Base-by-base conservation (phyloP, 73 alveolate genomes). In the Tetrahymena elliotti region DNA sequence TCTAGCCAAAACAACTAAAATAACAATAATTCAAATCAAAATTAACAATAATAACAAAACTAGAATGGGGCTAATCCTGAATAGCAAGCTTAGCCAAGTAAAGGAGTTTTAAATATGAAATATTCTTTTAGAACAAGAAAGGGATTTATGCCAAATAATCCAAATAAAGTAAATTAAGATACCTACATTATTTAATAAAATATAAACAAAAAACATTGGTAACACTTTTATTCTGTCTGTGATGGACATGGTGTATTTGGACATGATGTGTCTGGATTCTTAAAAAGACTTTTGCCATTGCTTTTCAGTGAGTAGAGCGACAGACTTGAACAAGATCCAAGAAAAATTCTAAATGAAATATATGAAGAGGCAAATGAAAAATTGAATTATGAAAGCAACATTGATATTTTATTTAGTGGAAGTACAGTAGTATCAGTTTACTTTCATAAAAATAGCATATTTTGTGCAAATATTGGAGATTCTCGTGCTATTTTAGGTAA, bases 191-290 rank as follows among this genome's bases (percentile, higher is more conserved):
- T 68, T 22, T 36, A 68, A 16, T 68, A 68, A 68, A 68, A 68
- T 68, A 68, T 68, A 27, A 9, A 68, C n/a, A 68, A 68, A 27
- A 68, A 68, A 68, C 88, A 35, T 27, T 68, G 88, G 88, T 68
- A 68, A 52, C 93, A 94, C 22, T 52, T 94, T 36, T 94, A 84
- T 53, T 84, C 96, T 20, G 96, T 94, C 15, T 94, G 95, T 47
- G 99, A 97, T 96, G 99, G 99, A 31, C 99, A 97, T 84, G 99
- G 99, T 5, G 96, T 97, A 12, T 96, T 96, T 96, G 99, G 99
- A 3, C 98, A 97, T 96, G 97, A 96, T 94, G 98, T 96, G 6
- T 95, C 97, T n/a, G 68, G 93, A n/a, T 96, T 96, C 52, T 35
- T 96, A n/a, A 96, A 96, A 47, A 95, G 96, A 95, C 93, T 96